Conservation (phyloP, 2,329 filamentous ascomycete species). For the Phaeosphaeria sp. region DNA sequence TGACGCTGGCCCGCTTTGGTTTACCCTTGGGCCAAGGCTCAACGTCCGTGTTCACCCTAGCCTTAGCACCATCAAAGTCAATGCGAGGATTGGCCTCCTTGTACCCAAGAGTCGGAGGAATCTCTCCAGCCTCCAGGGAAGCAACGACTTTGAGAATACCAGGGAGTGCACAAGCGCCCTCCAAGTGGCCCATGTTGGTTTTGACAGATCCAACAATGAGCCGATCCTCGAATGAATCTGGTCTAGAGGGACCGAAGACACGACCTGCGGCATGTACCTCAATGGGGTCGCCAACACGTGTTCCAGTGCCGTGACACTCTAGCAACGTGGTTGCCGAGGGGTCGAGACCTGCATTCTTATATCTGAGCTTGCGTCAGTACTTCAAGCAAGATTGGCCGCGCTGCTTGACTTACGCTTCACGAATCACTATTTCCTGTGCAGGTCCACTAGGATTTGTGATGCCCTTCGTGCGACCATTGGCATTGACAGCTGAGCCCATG, state of each 20-base stretch:
- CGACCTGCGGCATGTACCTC: conserved; percentile 22
- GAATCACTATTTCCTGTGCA: conserved; percentile 27
- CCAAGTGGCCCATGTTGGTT: conserved; percentile 41
- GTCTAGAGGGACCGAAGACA: conserved; percentile 12
- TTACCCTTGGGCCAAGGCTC: conserved; percentile 12
- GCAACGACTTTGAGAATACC: conserved; percentile 37
- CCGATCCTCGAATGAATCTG: background rate
- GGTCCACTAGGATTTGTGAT: conserved; percentile 23
- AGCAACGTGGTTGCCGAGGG: conserved; percentile 17
- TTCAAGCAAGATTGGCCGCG: conserved; percentile 5
- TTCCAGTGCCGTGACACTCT: conserved; percentile 38
- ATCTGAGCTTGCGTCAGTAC: background rate
- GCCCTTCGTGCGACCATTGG: conserved; percentile 9
- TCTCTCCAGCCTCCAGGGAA: conserved; percentile 26
- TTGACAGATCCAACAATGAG: conserved; percentile 36
- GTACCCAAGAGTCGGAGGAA: conserved; percentile 34
- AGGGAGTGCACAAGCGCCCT: conserved; percentile 31
- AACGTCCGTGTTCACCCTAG: conserved; percentile 8
- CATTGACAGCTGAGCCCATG: conserved; percentile 2
- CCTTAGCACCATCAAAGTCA: conserved; percentile 2
- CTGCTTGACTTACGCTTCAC: conserved; percentile 19
- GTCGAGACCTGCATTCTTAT: conserved; percentile 4
- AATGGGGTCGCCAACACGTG: conserved; percentile 34
- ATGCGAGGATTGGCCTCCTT: conserved; percentile 15
- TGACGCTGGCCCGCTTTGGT: conserved; percentile 9